A percentile compares a stretch with the other conserved stretches of the same genome.
phyloP scores from a whole-genome alignment of 352 stramenopile species.

The Phytophthora syringae region DNA sequence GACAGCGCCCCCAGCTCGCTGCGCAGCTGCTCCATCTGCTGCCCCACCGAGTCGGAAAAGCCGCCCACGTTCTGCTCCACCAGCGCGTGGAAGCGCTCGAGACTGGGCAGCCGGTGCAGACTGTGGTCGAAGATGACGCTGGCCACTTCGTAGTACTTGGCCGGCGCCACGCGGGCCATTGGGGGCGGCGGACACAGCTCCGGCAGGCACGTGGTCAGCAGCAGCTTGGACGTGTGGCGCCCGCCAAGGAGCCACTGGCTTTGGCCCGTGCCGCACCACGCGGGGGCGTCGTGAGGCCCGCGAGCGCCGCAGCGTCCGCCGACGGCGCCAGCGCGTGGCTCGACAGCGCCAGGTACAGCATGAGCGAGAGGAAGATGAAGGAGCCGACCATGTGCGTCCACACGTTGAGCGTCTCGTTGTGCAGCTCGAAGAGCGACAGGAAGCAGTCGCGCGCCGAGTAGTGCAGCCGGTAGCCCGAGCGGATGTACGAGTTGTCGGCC shows the following conservation, averaged over 20 bases:
- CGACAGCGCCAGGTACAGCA: conserved; percentile 75
- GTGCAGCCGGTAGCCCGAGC: conserved; percentile 82
- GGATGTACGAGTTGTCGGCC: conserved; percentile 89
- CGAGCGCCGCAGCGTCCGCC: conserved; percentile 14
- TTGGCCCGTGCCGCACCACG: conserved; percentile 39
- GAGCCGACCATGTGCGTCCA: conserved; percentile 90
- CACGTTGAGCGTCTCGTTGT: conserved; percentile 91
- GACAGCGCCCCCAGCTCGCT: conserved; percentile 67
- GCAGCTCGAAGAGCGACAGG: conserved; percentile 83
- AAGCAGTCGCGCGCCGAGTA: conserved; percentile 85
- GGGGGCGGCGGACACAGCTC: conserved; percentile 53
- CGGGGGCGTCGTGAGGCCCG: conserved; percentile 22
- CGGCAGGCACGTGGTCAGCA: conserved; percentile 49
- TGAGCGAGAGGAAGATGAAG: conserved; percentile 85
- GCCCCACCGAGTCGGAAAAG: conserved; percentile 65
- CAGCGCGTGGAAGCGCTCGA: conserved; percentile 80
- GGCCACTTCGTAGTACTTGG: conserved; percentile 80
- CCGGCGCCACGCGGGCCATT: conserved; percentile 21
- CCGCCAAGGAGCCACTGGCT: conserved; percentile 54
- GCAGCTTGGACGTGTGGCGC: conserved; percentile 56
- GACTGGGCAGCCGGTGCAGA: conserved; percentile 82
- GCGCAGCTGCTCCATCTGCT: conserved; percentile 73
- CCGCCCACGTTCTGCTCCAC: conserved; percentile 77
- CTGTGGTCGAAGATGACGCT: conserved; percentile 86
- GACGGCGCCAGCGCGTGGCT: conserved; percentile 45